Base-by-base conservation (phyloP, 2,329 filamentous ascomycete species). In the Juglanconis oblonga region DNA sequence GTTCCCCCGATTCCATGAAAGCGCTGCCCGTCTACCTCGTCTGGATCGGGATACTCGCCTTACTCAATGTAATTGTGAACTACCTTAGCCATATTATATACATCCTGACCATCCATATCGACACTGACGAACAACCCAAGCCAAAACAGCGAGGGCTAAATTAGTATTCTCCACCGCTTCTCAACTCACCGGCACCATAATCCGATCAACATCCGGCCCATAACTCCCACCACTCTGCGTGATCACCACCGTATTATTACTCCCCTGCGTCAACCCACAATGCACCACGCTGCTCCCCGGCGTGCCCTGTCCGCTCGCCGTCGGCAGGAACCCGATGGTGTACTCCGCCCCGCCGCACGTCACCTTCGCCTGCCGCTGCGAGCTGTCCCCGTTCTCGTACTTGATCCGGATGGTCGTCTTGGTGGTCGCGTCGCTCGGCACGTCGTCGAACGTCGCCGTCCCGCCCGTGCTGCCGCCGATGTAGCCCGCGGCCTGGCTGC, bases 281-380 rank as follows among this genome's bases (percentile, higher is more conserved):
- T 81, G 76, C 62, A 86, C 63, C 1, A 77, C 73, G 57, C 80
- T 82, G 29, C 73, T 79, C 0, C 72, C 78, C 4, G 73, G 74
- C 14, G 53, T 42, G 13, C 58, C 58, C 31, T 77, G 74, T 0
- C 78, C 74, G 1, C 70, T 71, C 0, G 52, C 51, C 8, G 78
- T 77, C 0, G 83, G 83, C 57, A 87, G 63, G 64, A 88, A 88
- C 0, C 84, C 83, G 2, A 86, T 62, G 14, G 72, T 73, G 10
- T 68, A 66, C 2, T 69, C 66, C 24, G 74, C 75, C 0, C 81
- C 84, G 62, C 88, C 87, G 13, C 88, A 83, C 3, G 72, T 74
- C 2, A 87, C 80, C 38, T 77, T 76, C 0, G 81, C 83, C 67
- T 77, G 81, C 40, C 86, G 72, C 65, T 83, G 77, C 0, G 69